Evolutionary conservation across 2,329 filamentous ascomycete species (phyloP), one percentile per base, ranked within the genome.

Genomic region (Penicillium sp.): DNA sequence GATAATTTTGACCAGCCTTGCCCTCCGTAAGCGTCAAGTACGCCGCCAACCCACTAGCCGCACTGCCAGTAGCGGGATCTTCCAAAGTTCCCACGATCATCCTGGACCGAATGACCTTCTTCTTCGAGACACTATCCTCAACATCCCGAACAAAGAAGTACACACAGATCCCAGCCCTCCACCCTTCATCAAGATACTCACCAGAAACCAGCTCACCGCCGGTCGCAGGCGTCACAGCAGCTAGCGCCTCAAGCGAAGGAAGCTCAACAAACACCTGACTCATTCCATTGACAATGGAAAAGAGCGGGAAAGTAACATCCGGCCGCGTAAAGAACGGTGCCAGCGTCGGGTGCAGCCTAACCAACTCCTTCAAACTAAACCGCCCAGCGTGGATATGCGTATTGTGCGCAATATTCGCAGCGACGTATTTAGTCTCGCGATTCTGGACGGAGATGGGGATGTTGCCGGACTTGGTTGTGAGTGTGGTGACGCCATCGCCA

Each of bases 181-280:
- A 77, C 7, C 68, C 72, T 12, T 69, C 67, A 59, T 77, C 74
- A 13, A 77, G 63, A 56, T 70, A 60, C 8, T 51, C 35, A 33
- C 58, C 35, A 33, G 66, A 43, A 35, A 72, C 50, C 19, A 67
- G 29, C 40, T 72, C 62, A n/a, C 70, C 69, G 1, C 65, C 65
- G 21, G 63, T 55, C 19, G 68, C 56, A 37, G 63, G 47, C 6
- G 65, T 64, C 51, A 72, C 66, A 6, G 68, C 67, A 6, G 75
- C 80, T 19, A 93, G 78, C 8, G 82, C 80, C 31, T 85, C 84
- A 10, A 90, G 73, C 54, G 80, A 81, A 0, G 83, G 78, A 23
- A 94, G 77, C 63, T 84, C 76, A 15, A 89, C 78, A 33, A 90
- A 81, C n/a, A 85, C 74, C 71, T 91, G 92, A 13, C 66, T 72